Conservation (phyloP, 345 rosid species). For the Viola odorata region DNA sequence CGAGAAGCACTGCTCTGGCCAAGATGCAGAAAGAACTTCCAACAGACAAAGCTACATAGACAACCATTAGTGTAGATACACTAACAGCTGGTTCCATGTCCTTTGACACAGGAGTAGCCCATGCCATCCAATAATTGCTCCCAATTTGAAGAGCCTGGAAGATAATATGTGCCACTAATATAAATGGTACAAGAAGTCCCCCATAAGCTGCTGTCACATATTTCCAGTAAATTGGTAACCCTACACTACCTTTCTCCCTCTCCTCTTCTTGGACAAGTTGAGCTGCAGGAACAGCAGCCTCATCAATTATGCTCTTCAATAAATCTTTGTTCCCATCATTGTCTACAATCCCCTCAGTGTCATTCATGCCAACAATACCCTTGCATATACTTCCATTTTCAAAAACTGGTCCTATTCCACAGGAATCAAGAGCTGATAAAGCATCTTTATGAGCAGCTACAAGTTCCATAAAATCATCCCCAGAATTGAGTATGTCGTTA, state of each 20-base stretch:
- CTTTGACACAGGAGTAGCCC: conserved; percentile 63
- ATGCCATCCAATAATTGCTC: conserved; percentile 86
- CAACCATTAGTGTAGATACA: conserved; percentile 39
- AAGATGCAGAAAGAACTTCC: conserved; percentile 61
- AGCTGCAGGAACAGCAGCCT: conserved; percentile 33
- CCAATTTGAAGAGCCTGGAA: conserved; percentile 61
- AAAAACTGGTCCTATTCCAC: conserved; percentile 26
- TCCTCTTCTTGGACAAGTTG: conserved; percentile 80
- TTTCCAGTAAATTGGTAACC: conserved; percentile 57
- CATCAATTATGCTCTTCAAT: conserved; percentile 33
- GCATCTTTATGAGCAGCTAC: conserved; percentile 67
- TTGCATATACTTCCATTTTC: conserved; percentile 18
- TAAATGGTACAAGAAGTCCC: conserved; percentile 66
- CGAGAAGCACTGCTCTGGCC: conserved; percentile 46
- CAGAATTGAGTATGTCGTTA: conserved; percentile 51
- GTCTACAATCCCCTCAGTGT: conserved; percentile 12
- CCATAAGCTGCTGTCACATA: conserved; percentile 62
- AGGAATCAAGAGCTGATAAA: conserved; percentile 43
- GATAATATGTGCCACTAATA: conserved; percentile 53
- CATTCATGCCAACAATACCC: conserved; percentile 17
- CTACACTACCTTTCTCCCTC: conserved; percentile 73
- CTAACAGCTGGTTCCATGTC: conserved; percentile 49
- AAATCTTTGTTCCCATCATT: conserved; percentile 27
- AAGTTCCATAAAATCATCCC: conserved; percentile 72
- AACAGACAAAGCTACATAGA: conserved; percentile 47